These are phyloP conservation scores for Daucus carota DNA, from an alignment of 129 eudicot genomes.

Conservation along the genomic window DNA sequence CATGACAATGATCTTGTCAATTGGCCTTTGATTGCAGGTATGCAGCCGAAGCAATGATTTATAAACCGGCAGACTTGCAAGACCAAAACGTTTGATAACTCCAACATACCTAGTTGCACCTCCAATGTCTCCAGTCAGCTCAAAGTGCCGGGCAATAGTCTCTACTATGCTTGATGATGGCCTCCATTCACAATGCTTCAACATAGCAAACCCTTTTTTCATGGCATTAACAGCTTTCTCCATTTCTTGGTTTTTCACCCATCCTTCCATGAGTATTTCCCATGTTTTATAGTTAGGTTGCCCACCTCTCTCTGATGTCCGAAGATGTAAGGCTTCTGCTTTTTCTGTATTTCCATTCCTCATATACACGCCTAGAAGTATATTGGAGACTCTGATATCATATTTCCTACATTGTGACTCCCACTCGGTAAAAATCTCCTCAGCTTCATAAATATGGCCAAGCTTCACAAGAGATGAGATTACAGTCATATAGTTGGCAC, in stretches of 20 bases:
- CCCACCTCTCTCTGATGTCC: conserved; percentile 43
- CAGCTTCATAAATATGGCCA: conserved; percentile 38
- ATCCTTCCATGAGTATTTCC: conserved; percentile 64
- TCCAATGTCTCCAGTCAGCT: conserved; percentile 29
- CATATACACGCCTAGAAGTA: conserved; percentile 54
- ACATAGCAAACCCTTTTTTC: conserved; percentile 23
- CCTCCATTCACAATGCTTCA: conserved; percentile 36
- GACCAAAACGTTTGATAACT: conserved; percentile 33
- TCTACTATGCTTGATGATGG: conserved; percentile 32
- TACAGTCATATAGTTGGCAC: conserved; percentile 54
- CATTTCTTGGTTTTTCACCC: conserved; percentile 31
- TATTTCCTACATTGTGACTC: conserved; percentile 45
- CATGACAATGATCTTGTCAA: conserved; percentile 25
- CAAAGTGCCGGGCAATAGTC: conserved; percentile 34
- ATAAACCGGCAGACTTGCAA: conserved; percentile 34
- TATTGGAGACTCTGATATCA: conserved; percentile 50
- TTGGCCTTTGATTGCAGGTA: conserved; percentile 17
- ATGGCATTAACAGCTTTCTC: conserved; percentile 40
- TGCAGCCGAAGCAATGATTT: conserved; percentile 29
- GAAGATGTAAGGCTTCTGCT: conserved; percentile 43
- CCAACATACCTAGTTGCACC: conserved; percentile 28
- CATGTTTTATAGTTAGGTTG: conserved; percentile 55
- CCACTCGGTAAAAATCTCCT: conserved; percentile 42
- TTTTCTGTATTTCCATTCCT: conserved; percentile 40
- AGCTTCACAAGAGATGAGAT: conserved; percentile 41